Base-by-base conservation (phyloP, 2,329 filamentous ascomycete species). In the Penicillium sp. region DNA sequence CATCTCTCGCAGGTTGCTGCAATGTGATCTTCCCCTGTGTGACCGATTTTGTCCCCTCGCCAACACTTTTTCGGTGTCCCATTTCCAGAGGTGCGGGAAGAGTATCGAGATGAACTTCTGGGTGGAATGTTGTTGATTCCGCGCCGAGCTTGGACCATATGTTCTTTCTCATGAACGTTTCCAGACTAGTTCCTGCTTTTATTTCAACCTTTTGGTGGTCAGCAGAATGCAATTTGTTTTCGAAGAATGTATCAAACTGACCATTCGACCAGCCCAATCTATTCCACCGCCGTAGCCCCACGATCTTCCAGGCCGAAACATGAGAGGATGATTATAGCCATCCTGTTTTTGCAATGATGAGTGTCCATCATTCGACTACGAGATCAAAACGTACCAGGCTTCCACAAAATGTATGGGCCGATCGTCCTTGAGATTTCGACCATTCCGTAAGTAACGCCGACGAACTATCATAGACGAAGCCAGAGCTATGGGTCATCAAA, bases 191-290 rank as follows among this genome's bases (percentile, higher is more conserved):
- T 0, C 74, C 72, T 1, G 78, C 78, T 1, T 80, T 57, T 0
- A 72, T 67, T 60, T 83, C 81, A 3, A 84, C 43, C 56, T 59
- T 16, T 21, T 11, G 16, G 11, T 16, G 9, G 24, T 31, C 29
- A 42, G 14, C 24, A 27, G 5, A 27, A 5, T 27, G 24, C 6
- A 27, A 6, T 5, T 27, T 27, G 8, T 5, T 27, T 27, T 27
- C 5, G 8, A 27, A 27, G 5, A 6, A 6, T 27, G 3, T 27
- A 8, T 8, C 24, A 27, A 27, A 18, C 46, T 43, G 43, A 62
- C 71, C 3, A 83, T 67, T 5, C 75, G 71, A 5, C 82, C 82
- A 0, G 76, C 77, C 81, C 80, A 84, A 67, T 85, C 82, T 2
- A 79, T 58, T 2, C 75, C 71, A 3, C 71, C 59, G 2, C 79